Base-by-base conservation (phyloP, 805 yeast species). In the Candida loeiensis region DNA sequence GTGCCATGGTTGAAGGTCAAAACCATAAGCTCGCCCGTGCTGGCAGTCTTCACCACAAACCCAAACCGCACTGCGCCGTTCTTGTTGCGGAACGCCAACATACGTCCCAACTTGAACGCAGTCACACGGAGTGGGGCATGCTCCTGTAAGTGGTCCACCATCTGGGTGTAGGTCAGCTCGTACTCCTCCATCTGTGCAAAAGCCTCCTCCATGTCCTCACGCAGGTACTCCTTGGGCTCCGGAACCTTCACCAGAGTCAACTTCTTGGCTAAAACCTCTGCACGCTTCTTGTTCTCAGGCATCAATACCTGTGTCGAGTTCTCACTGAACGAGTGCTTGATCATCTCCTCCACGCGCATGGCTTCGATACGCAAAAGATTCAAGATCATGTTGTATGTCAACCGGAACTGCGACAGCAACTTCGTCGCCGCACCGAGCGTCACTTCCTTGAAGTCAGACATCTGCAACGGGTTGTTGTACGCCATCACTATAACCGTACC, bases 401-500 rank as follows among this genome's bases (percentile, higher is more conserved):
- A 71, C 57, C 99, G 75, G 69, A 93, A 93, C 56, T 93, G 98
- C 5, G 96, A 85, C 47, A 82, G 81, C 41, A 93, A 72, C 53
- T 87, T 90, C 1, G 97, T 90, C 8, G 98, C 95, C 1, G 79
- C 76, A 4, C 99, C 99, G 44, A 93, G 65, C 1, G 89, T 79
- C 31, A 91, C 89, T 36, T 82, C 86, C 55, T 86, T 85, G 53
- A 93, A 78, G 12, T 79, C 76, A 1, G 71, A 56, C 14, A 69
- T 69, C 4, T 71, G 69, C 14, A 82, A 51, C 0, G 93, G 87
- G 18, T 77, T 76, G 36, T 76, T 80, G 53, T 82, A 85, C 2
- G 95, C 73, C 95, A 93, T 88, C 5, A 90, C 79, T 46, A 93
- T 88, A 9, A 93, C 99, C 0, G 97, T 91, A 56, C 99, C 99